Evolutionary conservation across 148 eudicot genomes (phyloP), one percentile per base, ranked within the genome.

Genomic region (Fallopia convolvulus): DNA sequence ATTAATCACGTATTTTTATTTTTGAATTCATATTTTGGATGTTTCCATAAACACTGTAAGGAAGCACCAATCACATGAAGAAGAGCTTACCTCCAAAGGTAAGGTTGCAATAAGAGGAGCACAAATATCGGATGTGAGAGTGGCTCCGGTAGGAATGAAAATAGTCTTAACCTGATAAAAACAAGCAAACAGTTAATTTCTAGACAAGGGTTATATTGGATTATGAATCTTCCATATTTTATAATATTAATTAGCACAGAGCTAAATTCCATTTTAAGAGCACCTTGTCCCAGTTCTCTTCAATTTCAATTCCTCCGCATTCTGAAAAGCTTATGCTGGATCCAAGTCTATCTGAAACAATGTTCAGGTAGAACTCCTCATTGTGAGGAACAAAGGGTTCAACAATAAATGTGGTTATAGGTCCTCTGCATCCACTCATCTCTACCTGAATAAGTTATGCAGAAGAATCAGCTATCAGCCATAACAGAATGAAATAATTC

Each of bases 241-340:
- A 3, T 36, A 65, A 15, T 36, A 65, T 30, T 65, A 40, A 4
- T 68, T 20, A 52, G 58, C 58, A 12, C 17, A 52, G 52, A 48
- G 11, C 12, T 48, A 15, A 48, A 3, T 52, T 52, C 21, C 58
- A 15, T 52, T n/a, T n/a, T 42, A 68, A 68, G 72, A 15, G 48
- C 82, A 94, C 99, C 99, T 95, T 92, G 83, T 95, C 99, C 99
- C 97, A 95, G 87, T 95, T 95, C 88, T 95, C 99, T 85, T 95
- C 99, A 65, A 95, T 95, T 18, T 95, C 97, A 83, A 95, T 92
- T 77, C 99, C 99, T 81, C 99, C 99, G 87, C 99, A 95, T 77
- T 95, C 97, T 26, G 99, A 95, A 78, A 95, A 95, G 92, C 99
- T 95, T 55, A 95, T 76, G 74, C 94, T 91, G 79, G 86, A 88